Base-by-base conservation (phyloP, 1,284 basidiomycete species). In the Ceratorhiza oryzae-sativae region DNA sequence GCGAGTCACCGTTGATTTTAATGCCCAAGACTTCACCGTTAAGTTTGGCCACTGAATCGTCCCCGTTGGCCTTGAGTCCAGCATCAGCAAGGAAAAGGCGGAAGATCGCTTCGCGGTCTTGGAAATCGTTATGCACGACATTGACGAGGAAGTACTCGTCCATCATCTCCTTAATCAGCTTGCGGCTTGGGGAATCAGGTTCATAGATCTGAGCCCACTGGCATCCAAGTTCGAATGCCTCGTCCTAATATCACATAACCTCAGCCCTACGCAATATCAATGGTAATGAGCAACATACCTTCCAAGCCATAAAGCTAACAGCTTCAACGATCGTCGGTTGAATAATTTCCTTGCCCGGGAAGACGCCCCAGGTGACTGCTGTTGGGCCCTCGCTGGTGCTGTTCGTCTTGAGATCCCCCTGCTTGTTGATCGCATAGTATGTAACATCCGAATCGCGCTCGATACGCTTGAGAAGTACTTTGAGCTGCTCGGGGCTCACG, bases 361-460 rank as follows among this genome's bases (percentile, higher is more conserved):
- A 99, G 5, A 97, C 95, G 76, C 97, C 97, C 97, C 97, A 99
- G 0, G 97, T 99, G 56, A 99, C 97, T 6, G 97, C 97, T 78
- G 98, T 99, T 45, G 97, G 95, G 8, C 95, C 93, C 41, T 97
- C 93, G 0, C 91, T 91, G 74, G 91, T 89, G 39, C 90, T 94
- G 84, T 99, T 99, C 67, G 96, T 98, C 71, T 89, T 86, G 77
- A 98, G 86, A 79, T 98, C 96, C 58, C 97, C 97, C 75, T 89
- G 87, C 79, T 88, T 91, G 83, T 95, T 94, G 79, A 95, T 95
- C 65, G 96, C 95, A 78, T 98, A 96, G 85, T 99, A 99, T 4
- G 95, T 99, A 80, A 98, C 93, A 77, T 92, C 88, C 72, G 88
- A 87, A 78, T 98, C 94, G 49, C 88, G 86, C 80, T 97, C 95